Percentiles rank a stretch among this genome's conserved stretches.
These are phyloP conservation scores for Morella rubra DNA, from an alignment of 306 rosid species.

Conservation along the genomic window DNA sequence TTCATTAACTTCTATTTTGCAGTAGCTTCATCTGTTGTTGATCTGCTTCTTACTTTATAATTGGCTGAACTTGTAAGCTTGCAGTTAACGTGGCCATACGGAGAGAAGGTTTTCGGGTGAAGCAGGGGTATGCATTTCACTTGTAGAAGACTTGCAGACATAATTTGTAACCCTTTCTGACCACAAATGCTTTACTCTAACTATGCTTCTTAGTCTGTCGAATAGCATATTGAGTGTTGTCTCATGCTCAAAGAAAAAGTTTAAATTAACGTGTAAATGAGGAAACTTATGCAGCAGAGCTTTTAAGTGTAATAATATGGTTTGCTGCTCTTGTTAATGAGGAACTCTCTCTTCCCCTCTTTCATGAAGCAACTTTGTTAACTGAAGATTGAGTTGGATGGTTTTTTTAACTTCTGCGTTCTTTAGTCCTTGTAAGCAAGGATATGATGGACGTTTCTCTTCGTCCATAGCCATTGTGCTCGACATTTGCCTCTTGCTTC, in stretches of 20 bases:
- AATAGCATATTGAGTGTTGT: neutral
- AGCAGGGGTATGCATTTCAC: neutral
- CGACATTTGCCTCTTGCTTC: neutral
- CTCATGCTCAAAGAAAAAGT: neutral
- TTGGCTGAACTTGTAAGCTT: neutral
- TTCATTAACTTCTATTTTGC: neutral
- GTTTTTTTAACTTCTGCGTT: neutral
- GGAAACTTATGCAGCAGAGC: neutral
- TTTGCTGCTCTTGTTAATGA: neutral
- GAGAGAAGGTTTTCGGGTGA: neutral
- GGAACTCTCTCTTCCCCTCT: neutral
- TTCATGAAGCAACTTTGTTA: neutral
- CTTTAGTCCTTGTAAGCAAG: neutral
- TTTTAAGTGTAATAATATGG: neutral
- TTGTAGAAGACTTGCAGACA: neutral
- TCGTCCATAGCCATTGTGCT: neutral
- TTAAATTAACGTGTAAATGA: neutral
- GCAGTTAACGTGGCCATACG: slow-evolving; percentile 17
- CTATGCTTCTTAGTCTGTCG: neutral
- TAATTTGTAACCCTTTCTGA: neutral
- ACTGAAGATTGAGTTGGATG: neutral
- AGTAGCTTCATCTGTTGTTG: neutral
- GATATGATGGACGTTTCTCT: neutral
- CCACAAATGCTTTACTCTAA: neutral
- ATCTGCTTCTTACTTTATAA: slow-evolving; percentile 10